These are phyloP conservation scores for Myxozyma nipponensis DNA, from an alignment of 805 yeast genomes.

Conservation along the genomic window DNA sequence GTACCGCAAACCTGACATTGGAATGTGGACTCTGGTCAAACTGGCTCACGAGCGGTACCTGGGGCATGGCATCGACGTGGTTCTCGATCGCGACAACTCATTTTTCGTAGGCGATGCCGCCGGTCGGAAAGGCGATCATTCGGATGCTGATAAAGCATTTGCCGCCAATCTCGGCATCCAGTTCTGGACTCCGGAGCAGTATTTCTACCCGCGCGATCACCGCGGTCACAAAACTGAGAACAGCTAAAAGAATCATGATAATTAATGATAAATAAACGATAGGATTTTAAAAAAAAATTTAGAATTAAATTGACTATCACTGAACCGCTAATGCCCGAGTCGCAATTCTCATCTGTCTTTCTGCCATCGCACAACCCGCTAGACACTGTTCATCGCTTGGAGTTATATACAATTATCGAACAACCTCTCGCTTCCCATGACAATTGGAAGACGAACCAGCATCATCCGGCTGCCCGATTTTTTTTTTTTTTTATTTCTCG, in stretches of 20 bases:
- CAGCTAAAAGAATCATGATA: too few species aligned
- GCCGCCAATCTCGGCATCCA: conserved; percentile 54
- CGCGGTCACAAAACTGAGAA: background rate
- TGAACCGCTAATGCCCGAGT: too few species aligned
- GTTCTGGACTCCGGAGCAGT: conserved; percentile 72
- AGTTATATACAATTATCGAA: too few species aligned
- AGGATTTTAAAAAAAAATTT: background rate
- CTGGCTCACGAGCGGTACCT: conserved; percentile 14
- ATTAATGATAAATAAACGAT: too few species aligned
- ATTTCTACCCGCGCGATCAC: conserved; percentile 41
- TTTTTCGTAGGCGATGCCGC: conserved; percentile 96
- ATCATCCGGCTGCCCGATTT: too few species aligned
- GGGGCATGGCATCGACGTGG: conserved; percentile 22
- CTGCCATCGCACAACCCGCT: background rate
- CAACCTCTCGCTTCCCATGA: too few species aligned
- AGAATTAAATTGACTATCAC: too few species aligned
- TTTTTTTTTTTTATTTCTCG: too few species aligned
- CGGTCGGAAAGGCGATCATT: conserved; percentile 72
- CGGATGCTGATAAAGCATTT: conserved; percentile 71
- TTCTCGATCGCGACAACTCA: conserved; percentile 45
- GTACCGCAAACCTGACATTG: conserved; percentile 65
- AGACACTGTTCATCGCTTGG: background rate
- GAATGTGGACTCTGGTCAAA: conserved; percentile 65
- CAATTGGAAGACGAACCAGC: too few species aligned
- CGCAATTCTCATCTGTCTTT: too few species aligned